These are phyloP conservation scores for Cutaneotrichosporon daszewskae DNA, from an alignment of 1,284 basidiomycete species.

Conservation along the genomic window DNA sequence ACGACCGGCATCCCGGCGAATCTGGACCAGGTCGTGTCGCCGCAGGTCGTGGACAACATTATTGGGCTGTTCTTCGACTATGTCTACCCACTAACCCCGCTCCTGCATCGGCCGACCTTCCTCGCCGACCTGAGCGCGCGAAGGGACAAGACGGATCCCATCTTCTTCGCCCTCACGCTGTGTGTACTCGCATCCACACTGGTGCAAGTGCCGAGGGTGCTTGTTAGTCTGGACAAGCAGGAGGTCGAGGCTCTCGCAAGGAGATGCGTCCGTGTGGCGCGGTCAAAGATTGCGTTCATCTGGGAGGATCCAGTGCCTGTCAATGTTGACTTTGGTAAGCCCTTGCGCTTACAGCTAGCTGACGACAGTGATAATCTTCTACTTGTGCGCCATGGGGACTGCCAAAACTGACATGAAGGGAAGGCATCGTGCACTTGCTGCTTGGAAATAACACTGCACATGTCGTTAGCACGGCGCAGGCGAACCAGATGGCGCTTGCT, in stretches of 20 bases:
- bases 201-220: slow-evolving; percentile 34
- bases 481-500: slow-evolving; percentile 37
- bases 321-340: slow-evolving; percentile 14
- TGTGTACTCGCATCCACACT: slow-evolving; percentile 37
- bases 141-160: slow-evolving; percentile 31
- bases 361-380: slow-evolving; percentile 16
- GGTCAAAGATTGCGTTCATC: slow-evolving; percentile 30
- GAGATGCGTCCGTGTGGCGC: slow-evolving; percentile 27
- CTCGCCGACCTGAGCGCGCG: slow-evolving; percentile 28
- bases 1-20: slow-evolving; percentile 19
- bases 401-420: too few species aligned
- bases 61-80: slow-evolving; percentile 41
- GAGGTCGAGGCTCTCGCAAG: slow-evolving; percentile 34
- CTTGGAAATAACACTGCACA: slow-evolving; percentile 42
- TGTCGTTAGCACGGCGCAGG: slow-evolving; percentile 32
- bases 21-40: slow-evolving; percentile 33
- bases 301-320: slow-evolving; percentile 28
- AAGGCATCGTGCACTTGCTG: slow-evolving; percentile 39
- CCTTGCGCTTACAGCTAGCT: not conserved
- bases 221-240: slow-evolving; percentile 36
- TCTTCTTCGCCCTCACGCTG: slow-evolving; percentile 33
- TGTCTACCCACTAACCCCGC: slow-evolving; percentile 39
- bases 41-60: slow-evolving; percentile 29
- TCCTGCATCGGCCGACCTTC: slow-evolving; percentile 40
- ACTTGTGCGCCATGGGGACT: too few species aligned